Evolutionary conservation across 148 eudicot species (phyloP).

Genomic region (Camellia sinensis): DNA sequence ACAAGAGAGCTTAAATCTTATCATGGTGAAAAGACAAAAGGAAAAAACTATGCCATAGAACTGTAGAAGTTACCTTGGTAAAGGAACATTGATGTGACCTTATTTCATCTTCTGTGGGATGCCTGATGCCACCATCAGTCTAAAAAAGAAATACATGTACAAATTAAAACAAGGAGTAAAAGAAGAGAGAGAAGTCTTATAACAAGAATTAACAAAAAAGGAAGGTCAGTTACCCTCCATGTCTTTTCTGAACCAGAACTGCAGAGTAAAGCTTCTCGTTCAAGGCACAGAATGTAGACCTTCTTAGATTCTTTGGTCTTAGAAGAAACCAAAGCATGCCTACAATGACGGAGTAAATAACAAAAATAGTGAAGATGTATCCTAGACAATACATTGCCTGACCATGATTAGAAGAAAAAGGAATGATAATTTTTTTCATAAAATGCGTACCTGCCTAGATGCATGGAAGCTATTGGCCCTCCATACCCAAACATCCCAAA

Average conservation of each 20-base stretch:
- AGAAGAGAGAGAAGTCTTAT: neutral
- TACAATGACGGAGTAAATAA: constrained; percentile 13
- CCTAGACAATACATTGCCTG: neutral
- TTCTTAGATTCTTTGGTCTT: constrained; percentile 57
- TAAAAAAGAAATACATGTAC: constrained; percentile 19
- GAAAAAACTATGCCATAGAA: neutral
- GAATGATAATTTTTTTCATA: neutral
- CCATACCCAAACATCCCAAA: constrained; percentile 94
- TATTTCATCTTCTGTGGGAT: constrained; percentile 44
- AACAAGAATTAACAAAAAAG: constrained; percentile 10
- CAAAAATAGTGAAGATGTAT: neutral
- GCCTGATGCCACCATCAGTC: constrained; percentile 65
- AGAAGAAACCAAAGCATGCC: constrained; percentile 58
- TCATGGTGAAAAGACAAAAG: neutral
- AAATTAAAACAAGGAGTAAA: neutral
- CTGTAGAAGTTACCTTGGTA: constrained; percentile 48
- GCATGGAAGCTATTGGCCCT: constrained; percentile 77
- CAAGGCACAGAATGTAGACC: constrained; percentile 49
- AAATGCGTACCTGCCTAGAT: constrained; percentile 58
- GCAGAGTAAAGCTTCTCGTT: constrained; percentile 55
- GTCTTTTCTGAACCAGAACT: constrained; percentile 37
- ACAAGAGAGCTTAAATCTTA: neutral
- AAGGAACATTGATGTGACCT: constrained; percentile 62
- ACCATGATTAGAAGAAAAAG: neutral
- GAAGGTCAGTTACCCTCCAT: constrained; percentile 53